Percentiles rank a stretch among this genome's conserved stretches.
Evolutionary conservation across 2,329 filamentous ascomycete genomes (phyloP).

Genomic region (Alternaria infectoria): DNA sequence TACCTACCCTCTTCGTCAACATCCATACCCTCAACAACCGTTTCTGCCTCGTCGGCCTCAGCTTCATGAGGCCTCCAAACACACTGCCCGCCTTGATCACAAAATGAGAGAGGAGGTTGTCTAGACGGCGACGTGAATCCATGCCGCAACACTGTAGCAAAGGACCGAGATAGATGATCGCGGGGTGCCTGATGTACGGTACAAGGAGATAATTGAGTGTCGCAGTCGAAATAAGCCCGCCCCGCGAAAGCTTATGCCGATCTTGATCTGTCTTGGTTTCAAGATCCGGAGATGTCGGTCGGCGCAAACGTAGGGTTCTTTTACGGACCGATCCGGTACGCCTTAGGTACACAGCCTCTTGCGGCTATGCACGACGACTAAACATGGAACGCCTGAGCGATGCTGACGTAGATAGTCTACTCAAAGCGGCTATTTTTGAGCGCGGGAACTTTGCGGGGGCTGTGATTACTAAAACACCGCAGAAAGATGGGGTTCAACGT

Average conservation of each 20-base stretch:
- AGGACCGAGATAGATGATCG: not conserved
- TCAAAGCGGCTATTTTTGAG: not conserved
- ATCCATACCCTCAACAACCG: fast-evolving
- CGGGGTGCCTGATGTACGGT: not conserved
- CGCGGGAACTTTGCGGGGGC: not conserved
- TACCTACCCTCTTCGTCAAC: not conserved
- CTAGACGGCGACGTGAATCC: not conserved
- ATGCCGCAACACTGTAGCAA: not conserved
- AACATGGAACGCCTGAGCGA: not conserved
- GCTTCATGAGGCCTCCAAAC: not conserved
- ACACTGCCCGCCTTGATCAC: not conserved
- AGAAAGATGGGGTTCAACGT: not conserved
- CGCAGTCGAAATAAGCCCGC: not conserved
- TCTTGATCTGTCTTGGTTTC: not conserved
- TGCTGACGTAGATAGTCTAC: not conserved
- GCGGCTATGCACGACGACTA: not conserved
- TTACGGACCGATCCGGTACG: not conserved
- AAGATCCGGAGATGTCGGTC: not conserved
- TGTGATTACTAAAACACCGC: not conserved
- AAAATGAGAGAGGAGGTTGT: not conserved
- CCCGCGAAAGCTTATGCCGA: not conserved
- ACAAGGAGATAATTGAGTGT: fast-evolving
- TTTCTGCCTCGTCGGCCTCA: not conserved
- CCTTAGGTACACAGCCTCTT: not conserved
- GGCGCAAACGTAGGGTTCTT: not conserved